Percentiles rank a stretch among this genome's conserved stretches.
Evolutionary conservation across 1,284 basidiomycete species (phyloP).

Genomic region (Naganishia sp.): DNA sequence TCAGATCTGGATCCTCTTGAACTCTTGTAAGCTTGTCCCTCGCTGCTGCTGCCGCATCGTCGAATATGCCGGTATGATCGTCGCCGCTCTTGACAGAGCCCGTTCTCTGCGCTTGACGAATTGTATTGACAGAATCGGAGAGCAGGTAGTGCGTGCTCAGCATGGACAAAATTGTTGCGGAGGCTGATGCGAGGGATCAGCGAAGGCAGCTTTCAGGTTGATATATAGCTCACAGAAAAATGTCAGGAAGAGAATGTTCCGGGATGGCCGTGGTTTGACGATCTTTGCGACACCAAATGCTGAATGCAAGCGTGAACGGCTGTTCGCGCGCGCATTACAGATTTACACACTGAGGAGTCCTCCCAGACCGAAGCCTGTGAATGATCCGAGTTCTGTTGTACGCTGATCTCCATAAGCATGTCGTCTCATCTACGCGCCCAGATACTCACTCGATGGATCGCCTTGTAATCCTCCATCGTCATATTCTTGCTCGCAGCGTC

Average conservation of each 20-base stretch:
- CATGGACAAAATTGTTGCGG: conserved; percentile 28
- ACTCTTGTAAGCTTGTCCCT: not conserved
- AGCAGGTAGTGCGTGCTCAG: conserved; percentile 23
- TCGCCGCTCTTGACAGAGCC: not conserved
- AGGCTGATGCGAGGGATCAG: conserved; percentile 7
- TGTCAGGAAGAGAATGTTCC: conserved; percentile 30
- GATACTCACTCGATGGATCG: conserved; percentile 18
- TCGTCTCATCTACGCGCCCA: too few species aligned
- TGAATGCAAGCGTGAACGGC: not conserved
- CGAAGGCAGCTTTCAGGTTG: not conserved
- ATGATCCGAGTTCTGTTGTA: conserved; percentile 24
- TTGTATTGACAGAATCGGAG: conserved; percentile 20
- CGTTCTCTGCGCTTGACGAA: conserved; percentile 3
- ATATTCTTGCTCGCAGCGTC: conserved; percentile 8
- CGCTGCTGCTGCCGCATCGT: conserved; percentile 11
- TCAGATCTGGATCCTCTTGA: conserved; percentile 28
- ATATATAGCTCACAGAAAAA: conserved; percentile 21
- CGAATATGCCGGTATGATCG: not conserved
- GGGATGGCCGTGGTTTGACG: conserved; percentile 21
- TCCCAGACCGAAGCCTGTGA: conserved; percentile 21
- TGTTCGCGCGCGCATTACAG: not conserved
- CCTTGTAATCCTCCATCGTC: conserved; percentile 27
- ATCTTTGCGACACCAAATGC: conserved; percentile 20
- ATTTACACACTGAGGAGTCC: conserved; percentile 13
- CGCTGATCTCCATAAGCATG: not conserved